Evolutionary conservation across 2,329 filamentous ascomycete species (phyloP).

Genomic region (Verticillium nonalfalfae): DNA sequence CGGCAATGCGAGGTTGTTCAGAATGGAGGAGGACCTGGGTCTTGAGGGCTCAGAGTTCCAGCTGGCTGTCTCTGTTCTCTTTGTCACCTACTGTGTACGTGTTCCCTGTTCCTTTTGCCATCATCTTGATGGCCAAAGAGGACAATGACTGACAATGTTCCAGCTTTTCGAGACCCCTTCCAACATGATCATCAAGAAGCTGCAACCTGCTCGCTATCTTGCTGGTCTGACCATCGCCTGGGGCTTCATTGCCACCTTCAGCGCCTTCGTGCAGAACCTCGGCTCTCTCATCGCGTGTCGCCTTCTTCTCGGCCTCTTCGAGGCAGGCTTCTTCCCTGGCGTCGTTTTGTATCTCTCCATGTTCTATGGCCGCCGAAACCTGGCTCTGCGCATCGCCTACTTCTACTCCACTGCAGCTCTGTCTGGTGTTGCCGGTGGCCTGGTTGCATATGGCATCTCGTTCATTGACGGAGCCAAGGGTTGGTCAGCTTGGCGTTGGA

Average conservation of each 20-base stretch:
- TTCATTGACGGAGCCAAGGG: conserved; percentile 55
- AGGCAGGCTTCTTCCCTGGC: conserved; percentile 55
- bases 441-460: conserved; percentile 59
- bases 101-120: neutral
- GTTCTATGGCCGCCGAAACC: conserved; percentile 56
- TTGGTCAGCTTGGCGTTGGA: conserved; percentile 60
- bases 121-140: neutral
- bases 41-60: conserved; percentile 53
- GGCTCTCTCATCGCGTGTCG: conserved; percentile 49
- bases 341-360: conserved; percentile 54
- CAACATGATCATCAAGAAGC: conserved; percentile 27
- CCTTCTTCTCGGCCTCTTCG: conserved; percentile 50
- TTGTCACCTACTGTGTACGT: conserved; percentile 34
- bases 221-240: conserved; percentile 25
- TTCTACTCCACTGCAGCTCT: conserved; percentile 55
- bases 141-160: neutral
- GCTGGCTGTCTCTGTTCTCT: conserved; percentile 36
- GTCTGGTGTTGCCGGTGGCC: conserved; percentile 57
- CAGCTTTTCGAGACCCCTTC: conserved; percentile 33
- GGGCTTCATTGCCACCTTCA: conserved; percentile 49
- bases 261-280: conserved; percentile 50
- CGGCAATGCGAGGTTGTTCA: conserved; percentile 57
- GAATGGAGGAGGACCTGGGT: conserved; percentile 51
- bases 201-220: conserved; percentile 39
- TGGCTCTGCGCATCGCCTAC: conserved; percentile 56